Base-by-base conservation (phyloP, 1,284 basidiomycete species). In the Cerrena zonata region DNA sequence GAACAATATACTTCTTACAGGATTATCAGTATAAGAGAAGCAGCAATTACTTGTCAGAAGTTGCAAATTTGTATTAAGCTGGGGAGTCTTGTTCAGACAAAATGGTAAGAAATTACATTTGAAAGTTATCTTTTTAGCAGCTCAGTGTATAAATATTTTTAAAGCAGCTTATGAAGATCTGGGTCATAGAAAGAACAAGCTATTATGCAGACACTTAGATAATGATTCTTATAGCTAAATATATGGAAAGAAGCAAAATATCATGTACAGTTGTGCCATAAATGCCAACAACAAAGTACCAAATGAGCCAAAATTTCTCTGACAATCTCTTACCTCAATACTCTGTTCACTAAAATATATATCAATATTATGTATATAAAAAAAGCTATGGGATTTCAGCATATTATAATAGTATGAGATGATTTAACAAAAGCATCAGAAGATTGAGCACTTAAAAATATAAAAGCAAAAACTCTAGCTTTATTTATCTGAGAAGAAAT, bases 121-220 rank as follows among this genome's bases (percentile, higher is more conserved):
- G 7, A 34, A 34, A 34, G 30, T 15, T 34, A 48, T 56, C 1
- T 36, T 56, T 39, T 19, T 38, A 4, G 19, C 30, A 2, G 21
- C 34, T 26, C 24, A 49, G 12, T 43, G 42, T 21, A 13, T 50
- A 3, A 25, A 30, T 7, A 50, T 56, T 1, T 42, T 58, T 1
- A 15, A 24, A 7, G 38, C 37, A 27, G 43, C 49, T 2, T 61
- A 65, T 39, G 57, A 64, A 41, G n/a, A 54, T 5, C 12, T 56
- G 0, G 60, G 58, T 4, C 63, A 65, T 49, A 52, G 57, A 45
- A 59, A 2, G 42, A 53, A 3, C 56, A 51, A 34, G 39, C 57
- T 12, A 55, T 59, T 25, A 51, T 45, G 34, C 58, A 50, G 34
- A 12, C 49, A 49, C 5, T 46, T 34, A 15, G 7, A 34, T 7